Base-by-base conservation (phyloP, 805 yeast genomes). In the Scheffersomyces stipitis region DNA sequence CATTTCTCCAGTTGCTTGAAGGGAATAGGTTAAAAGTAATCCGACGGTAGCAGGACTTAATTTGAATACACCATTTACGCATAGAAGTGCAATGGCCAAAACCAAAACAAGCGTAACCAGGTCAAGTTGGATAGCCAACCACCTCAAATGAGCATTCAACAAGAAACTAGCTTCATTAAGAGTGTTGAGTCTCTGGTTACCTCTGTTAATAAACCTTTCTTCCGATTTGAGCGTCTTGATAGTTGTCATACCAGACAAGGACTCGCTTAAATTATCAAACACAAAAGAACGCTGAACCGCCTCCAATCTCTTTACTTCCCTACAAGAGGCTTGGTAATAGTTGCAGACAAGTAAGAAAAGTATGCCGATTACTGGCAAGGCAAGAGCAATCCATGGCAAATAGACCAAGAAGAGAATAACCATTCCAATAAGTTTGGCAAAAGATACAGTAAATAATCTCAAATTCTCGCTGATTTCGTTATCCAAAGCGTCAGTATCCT, bases 401-500 rank as follows among this genome's bases (percentile, higher is more conserved):
- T 83, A 85, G 41, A 81, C 75, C 34, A 84, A 75, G 55, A 85
- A 77, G 42, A 83, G 43, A 26, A 85, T 71, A 34, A 85, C 49
- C 17, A 82, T 77, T 38, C 93, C 93, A 33, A 72, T 41, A 34
- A 83, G 76, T 46, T 69, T 73, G 12, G 78, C 60, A 18, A 73
- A 36, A 5, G 83, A 77, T 46, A 71, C 77, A 31, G 80, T 46
- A 35, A 84, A 69, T 60, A 81, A 60, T 48, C 91, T 73, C 29
- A 83, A 46, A 50, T 82, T 85, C 54, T 84, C 89, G 37, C 79
- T 74, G 40, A 87, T 64, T 60, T 84, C 91, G 54, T 85, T 86
- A 53, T 88, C 96, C 57, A 87, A 64, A 4, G 81, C 80, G 56
- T 88, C 95, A 0, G 93, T 83, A 58, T 88, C 96, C 49, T 86